phyloP scores from a whole-genome alignment of 2,329 filamentous ascomycete species.

The Knoxdaviesia proteae region DNA sequence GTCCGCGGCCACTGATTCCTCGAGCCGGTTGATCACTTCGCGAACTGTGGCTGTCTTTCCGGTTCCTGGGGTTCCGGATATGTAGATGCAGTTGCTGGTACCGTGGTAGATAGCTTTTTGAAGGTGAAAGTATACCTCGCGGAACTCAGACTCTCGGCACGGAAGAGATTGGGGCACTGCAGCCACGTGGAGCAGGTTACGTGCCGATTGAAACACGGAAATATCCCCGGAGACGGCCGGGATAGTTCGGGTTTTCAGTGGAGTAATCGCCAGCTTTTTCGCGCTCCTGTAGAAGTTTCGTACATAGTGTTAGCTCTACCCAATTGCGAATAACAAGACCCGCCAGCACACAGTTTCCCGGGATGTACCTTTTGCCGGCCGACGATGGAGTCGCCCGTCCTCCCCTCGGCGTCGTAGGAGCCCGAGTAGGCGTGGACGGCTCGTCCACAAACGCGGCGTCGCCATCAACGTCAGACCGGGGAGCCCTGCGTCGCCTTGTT shows the following conservation, averaged over 20 bases:
- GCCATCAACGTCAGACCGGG: conserved; percentile 8
- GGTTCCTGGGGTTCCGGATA: conserved; percentile 93
- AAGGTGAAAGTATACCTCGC: conserved; percentile 77
- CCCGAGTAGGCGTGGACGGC: not conserved
- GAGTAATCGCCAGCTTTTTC: conserved; percentile 75
- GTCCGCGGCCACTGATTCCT: conserved; percentile 69
- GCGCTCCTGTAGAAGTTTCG: not conserved
- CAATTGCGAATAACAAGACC: too few relatives aligned
- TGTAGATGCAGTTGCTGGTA: conserved; percentile 91
- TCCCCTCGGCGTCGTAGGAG: conserved; percentile 1
- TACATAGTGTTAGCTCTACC: too few relatives aligned
- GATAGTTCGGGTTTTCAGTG: conserved; percentile 70
- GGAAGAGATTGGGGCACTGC: conserved; percentile 77
- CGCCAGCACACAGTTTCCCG: too few relatives aligned
- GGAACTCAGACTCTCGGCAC: conserved; percentile 81
- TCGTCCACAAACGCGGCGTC: not conserved
- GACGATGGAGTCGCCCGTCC: too few relatives aligned
- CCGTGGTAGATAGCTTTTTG: conserved; percentile 88
- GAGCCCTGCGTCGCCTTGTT: conserved; percentile 27
- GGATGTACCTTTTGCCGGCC: too few relatives aligned
- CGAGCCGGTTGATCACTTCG: conserved; percentile 76
- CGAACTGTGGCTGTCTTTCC: conserved; percentile 95
- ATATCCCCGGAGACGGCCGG: conserved; percentile 54
- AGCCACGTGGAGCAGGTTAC: conserved; percentile 78
- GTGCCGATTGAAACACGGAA: conserved; percentile 80